These are phyloP conservation scores for Pyrenopolyporus hunteri DNA, from an alignment of 495 filamentous ascomycete species.

Conservation along the genomic window DNA sequence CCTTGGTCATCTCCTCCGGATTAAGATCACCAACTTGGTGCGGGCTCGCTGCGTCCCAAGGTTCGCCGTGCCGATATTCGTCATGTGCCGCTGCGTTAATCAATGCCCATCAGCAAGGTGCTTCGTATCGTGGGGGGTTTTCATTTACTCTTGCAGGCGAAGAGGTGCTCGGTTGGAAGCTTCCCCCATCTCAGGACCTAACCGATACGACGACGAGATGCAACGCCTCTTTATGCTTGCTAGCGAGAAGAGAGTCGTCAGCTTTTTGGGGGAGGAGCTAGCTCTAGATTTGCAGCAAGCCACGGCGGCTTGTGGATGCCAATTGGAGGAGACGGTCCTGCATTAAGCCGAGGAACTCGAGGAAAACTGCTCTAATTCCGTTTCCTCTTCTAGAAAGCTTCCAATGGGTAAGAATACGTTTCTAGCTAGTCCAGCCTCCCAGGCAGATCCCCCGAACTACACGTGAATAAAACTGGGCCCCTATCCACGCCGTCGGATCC, in stretches of 20 bases:
- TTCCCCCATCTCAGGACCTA: conserved; percentile 28
- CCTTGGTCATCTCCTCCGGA: conserved; percentile 27
- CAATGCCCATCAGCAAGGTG: conserved; percentile 26
- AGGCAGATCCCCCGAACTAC: conserved; percentile 37
- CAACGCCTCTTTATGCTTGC: conserved; percentile 16
- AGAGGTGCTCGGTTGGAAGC: conserved; percentile 20
- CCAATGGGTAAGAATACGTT: conserved; percentile 31
- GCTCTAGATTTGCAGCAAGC: conserved; percentile 28
- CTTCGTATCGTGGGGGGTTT: conserved; percentile 28
- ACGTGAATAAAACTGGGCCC: conserved; percentile 39
- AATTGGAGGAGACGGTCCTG: conserved; percentile 34
- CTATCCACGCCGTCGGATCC: conserved; percentile 38
- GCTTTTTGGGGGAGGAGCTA: conserved; percentile 20
- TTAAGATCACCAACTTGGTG: conserved; percentile 31
- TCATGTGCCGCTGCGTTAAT: conserved; percentile 38
- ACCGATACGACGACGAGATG: conserved; percentile 37
- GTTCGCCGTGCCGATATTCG: conserved; percentile 26
- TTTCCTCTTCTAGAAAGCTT: conserved; percentile 40
- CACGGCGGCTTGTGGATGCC: neutral
- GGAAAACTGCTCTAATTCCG: conserved; percentile 17
- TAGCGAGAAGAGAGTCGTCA: conserved; percentile 17
- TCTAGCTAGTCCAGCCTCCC: conserved; percentile 29
- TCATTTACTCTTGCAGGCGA: conserved; percentile 30
- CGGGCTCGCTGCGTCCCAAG: conserved; percentile 22
- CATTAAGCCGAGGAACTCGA: conserved; percentile 38